phyloP scores from a whole-genome alignment of 805 yeast genomes.

The Candida patagonica region DNA sequence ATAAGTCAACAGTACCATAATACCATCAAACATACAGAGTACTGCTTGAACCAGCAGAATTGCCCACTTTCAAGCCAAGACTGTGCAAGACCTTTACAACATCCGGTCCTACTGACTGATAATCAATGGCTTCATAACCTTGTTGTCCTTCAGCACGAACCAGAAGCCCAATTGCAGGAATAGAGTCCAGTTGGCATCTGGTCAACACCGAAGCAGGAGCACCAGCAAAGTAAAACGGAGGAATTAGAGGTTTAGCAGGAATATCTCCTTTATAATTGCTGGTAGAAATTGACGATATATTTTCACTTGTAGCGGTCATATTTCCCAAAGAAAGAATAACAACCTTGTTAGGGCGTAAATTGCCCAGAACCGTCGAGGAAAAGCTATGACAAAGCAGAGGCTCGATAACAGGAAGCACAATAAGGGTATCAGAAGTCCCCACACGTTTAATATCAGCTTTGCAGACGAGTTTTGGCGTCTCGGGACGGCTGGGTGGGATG shows the following conservation, averaged over 20 bases:
- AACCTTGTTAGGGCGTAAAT: constrained; percentile 9
- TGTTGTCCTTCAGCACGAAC: constrained; percentile 27
- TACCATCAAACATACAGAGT: constrained; percentile 3
- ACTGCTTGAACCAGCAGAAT: constrained; percentile 6
- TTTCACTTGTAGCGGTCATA: constrained; percentile 8
- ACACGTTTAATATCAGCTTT: constrained; percentile 5
- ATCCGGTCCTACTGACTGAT: constrained; percentile 7
- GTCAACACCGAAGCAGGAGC: constrained; percentile 25
- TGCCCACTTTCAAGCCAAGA: background rate
- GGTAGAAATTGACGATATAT: constrained; percentile 11
- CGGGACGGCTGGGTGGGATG: constrained; percentile 3
- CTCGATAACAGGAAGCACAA: constrained; percentile 10
- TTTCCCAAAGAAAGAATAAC: constrained; percentile 11
- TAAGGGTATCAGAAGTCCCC: constrained; percentile 3
- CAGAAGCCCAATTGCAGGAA: constrained; percentile 21
- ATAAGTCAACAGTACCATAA: constrained; percentile 27
- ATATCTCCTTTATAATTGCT: background rate
- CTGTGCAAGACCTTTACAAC: constrained; percentile 5
- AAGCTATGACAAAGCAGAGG: constrained; percentile 13
- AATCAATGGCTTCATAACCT: constrained; percentile 23
- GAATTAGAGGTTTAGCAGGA: constrained; percentile 17
- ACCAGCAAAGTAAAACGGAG: constrained; percentile 26
- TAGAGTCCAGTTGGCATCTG: constrained; percentile 16
- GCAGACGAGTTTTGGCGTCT: constrained; percentile 3
- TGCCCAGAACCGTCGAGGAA: constrained; percentile 9